These are phyloP conservation scores for Candida suzukii DNA, from an alignment of 805 yeast genomes.

Conservation along the genomic window DNA sequence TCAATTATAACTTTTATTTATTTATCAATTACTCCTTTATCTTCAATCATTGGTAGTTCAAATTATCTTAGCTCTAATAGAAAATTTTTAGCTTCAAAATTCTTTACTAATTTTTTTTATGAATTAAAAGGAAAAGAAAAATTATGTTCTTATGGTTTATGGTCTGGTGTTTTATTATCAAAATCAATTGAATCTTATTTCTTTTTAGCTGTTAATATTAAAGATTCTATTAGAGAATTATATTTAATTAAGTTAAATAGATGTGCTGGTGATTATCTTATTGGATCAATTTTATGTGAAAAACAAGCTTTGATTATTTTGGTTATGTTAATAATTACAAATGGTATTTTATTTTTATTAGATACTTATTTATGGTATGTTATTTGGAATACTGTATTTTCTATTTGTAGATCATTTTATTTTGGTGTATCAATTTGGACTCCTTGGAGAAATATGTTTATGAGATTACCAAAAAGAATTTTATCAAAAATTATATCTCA, in stretches of 20 bases:
- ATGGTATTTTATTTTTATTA: constrained; percentile 61
- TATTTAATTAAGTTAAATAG: constrained; percentile 44
- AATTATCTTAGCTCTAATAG: constrained; percentile 25
- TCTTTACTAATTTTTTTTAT: constrained; percentile 57
- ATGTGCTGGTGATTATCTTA: constrained; percentile 55
- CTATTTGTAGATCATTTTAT: constrained; percentile 53
- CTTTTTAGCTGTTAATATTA: constrained; percentile 63
- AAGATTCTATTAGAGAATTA: constrained; percentile 68
- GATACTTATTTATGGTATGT: constrained; percentile 87
- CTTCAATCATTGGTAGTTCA: constrained; percentile 41
- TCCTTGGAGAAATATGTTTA: constrained; percentile 80
- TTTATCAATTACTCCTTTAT: constrained; percentile 57
- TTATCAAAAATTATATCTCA: constrained; percentile 55
- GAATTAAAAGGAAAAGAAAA: constrained; percentile 43
- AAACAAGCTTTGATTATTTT: constrained; percentile 53
- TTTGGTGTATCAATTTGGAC: constrained; percentile 82
- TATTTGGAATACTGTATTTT: constrained; percentile 68
- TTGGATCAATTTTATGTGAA: constrained; percentile 48
- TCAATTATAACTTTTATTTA: constrained; percentile 49
- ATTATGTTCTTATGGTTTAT: constrained; percentile 59
- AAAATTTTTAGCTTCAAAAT: constrained; percentile 41
- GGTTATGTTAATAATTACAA: constrained; percentile 47
- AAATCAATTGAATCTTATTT: constrained; percentile 75
- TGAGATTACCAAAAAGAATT: constrained; percentile 70
- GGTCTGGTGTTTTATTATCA: constrained; percentile 60